Conservation (phyloP, 768 basidiomycete species). For the Hirschioporus abietinus region DNA sequence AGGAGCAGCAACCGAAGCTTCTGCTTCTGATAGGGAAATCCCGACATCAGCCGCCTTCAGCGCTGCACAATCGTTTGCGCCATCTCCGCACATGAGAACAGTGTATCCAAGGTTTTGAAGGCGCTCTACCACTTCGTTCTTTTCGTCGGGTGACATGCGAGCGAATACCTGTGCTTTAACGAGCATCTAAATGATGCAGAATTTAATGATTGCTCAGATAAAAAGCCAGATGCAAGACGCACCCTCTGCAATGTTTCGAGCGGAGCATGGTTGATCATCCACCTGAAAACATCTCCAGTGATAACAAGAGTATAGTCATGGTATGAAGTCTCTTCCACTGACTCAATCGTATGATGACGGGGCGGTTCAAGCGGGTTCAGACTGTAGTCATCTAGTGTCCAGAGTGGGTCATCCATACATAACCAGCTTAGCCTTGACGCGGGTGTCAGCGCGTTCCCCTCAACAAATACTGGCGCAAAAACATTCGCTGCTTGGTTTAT, state of each 20-base stretch:
- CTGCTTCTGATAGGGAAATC: slow-evolving; percentile 93
- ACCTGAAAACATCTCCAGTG: slow-evolving; percentile 94
- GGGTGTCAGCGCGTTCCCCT: slow-evolving; percentile 49
- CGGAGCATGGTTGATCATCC: slow-evolving; percentile 95
- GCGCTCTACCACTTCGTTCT: slow-evolving; percentile 95
- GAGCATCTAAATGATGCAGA: slow-evolving; percentile 67
- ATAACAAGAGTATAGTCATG: slow-evolving; percentile 90
- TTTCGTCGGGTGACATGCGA: slow-evolving; percentile 99
- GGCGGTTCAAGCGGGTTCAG: slow-evolving; percentile 75
- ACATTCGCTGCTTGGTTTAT: slow-evolving; percentile 87
- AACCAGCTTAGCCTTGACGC: slow-evolving; percentile 79
- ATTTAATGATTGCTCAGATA: slow-evolving; percentile 7
- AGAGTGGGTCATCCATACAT: slow-evolving; percentile 80
- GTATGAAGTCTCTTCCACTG: slow-evolving; percentile 57
- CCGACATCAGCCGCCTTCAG: slow-evolving; percentile 98
- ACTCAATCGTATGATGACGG: slow-evolving; percentile 64
- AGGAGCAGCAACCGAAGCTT: slow-evolving; percentile 96
- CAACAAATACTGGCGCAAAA: slow-evolving; percentile 74
- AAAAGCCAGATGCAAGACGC: slow-evolving; percentile 22
- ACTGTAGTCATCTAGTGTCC: slow-evolving; percentile 85
- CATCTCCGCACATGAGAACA: slow-evolving; percentile 97
- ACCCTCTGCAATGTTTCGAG: slow-evolving; percentile 92
- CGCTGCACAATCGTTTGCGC: slow-evolving; percentile 98
- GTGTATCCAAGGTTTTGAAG: slow-evolving; percentile 92
- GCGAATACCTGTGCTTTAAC: slow-evolving; percentile 96